These are phyloP conservation scores for Elsinoe fawcettii DNA, from an alignment of 2,329 filamentous ascomycete species.

Conservation along the genomic window DNA sequence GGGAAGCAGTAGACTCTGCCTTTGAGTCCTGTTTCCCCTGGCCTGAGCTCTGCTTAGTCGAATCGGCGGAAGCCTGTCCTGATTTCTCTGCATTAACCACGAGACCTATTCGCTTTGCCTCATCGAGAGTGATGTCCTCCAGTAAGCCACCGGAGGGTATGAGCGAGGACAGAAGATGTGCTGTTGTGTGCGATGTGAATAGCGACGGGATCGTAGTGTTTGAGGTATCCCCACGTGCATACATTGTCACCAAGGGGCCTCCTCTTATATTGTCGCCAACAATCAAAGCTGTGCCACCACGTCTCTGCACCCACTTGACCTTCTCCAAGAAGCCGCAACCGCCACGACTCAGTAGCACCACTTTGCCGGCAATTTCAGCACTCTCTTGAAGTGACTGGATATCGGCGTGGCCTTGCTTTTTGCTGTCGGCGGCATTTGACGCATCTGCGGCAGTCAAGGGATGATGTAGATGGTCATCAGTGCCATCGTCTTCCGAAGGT, in stretches of 20 bases:
- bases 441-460: conserved; percentile 40
- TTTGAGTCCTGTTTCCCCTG: conserved; percentile 9
- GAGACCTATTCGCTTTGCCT: conserved; percentile 47
- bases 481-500: conserved; percentile 57
- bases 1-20: background rate
- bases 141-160: conserved; percentile 63
- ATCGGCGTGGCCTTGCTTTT: conserved; percentile 58
- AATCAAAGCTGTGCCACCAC: conserved; percentile 82
- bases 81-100: conserved; percentile 20
- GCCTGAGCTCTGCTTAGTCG: conserved; percentile 17
- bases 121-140: conserved; percentile 53
- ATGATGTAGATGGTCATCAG: conserved; percentile 74
- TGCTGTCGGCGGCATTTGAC: conserved; percentile 28
- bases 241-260: conserved; percentile 91
- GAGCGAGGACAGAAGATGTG: conserved; percentile 81
- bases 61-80: conserved; percentile 7
- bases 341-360: conserved; percentile 83
- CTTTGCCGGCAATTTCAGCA: conserved; percentile 86
- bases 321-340: conserved; percentile 97
- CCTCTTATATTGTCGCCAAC: conserved; percentile 90
- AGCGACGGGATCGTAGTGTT: conserved; percentile 90
- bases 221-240: conserved; percentile 90
- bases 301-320: conserved; percentile 89
- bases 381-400: conserved; percentile 87
- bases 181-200: conserved; percentile 91